A percentile compares a stretch with the other conserved stretches of the same genome.
Evolutionary conservation across 202 grass and related monocot species (phyloP).

Genomic region (Panicum hallii): DNA sequence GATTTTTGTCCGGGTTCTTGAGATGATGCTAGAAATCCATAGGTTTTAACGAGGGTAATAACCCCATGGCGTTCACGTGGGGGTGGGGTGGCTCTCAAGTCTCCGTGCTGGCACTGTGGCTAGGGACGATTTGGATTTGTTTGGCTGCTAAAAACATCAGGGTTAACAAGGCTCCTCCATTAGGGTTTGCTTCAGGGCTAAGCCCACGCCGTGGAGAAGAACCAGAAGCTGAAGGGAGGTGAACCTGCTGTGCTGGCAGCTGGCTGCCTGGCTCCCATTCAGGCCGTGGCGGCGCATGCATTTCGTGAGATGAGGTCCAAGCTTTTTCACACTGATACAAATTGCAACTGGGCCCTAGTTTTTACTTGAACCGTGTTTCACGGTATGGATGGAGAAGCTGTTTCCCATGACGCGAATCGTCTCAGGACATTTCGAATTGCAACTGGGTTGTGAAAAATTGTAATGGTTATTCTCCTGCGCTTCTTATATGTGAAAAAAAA

Average conservation of each 20-base stretch:
- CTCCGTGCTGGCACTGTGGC: slow-evolving; percentile 16
- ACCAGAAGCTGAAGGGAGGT: background rate
- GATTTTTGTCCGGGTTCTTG: slow-evolving; percentile 49
- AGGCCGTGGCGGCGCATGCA: background rate
- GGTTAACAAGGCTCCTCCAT: slow-evolving; percentile 21
- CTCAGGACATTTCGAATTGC: background rate
- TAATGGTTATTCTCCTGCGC: background rate
- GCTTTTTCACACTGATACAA: background rate
- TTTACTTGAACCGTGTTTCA: background rate
- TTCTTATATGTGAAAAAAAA: background rate
- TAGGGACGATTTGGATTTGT: slow-evolving; percentile 33
- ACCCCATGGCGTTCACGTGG: slow-evolving; percentile 58
- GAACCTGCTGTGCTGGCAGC: too few relatives aligned
- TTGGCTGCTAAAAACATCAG: slow-evolving; percentile 21
- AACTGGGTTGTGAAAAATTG: background rate
- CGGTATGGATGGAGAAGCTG: background rate
- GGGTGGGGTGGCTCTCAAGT: slow-evolving; percentile 5
- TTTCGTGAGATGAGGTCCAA: slow-evolving; percentile 5
- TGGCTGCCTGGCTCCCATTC: background rate
- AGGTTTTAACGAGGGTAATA: slow-evolving; percentile 65
- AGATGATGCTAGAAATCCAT: slow-evolving; percentile 51
- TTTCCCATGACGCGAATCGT: background rate
- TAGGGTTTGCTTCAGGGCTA: slow-evolving; percentile 42
- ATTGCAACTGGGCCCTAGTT: background rate
- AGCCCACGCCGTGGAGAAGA: background rate